Evolutionary conservation across 306 rosid genomes (phyloP), one percentile per base, ranked within the genome.

Genomic region (Cucurbita argyrosperma): DNA sequence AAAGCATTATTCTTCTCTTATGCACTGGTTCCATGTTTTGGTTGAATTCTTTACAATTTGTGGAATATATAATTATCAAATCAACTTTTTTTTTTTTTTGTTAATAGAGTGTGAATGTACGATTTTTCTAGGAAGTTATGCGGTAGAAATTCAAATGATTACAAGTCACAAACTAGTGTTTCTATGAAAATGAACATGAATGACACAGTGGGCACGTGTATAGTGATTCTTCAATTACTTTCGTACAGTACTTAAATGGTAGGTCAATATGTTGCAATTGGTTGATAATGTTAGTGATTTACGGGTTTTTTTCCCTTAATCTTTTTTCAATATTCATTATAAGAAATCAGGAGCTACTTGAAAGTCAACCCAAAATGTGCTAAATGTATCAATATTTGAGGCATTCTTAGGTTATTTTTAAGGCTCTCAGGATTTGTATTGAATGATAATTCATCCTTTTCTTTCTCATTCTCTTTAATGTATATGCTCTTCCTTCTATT

Each of bases 1-100:
- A 85, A 87, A 88, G 76, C 58, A 58, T 59, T 46, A 65, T 57
- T 64, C 55, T 66, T 72, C 47, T 74, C 47, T 53, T 74, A 38
- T 10, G 58, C 45, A 11, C 11, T 72, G 52, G 12, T 53, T 72
- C 53, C 6, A 2, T 49, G 53, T 49, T 49, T 49, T 49, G 53
- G 53, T 49, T 49, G 53, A 49, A 49, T 16, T 13, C 53, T 49
- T 49, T 49, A 4, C 53, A 49, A 39, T 39, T 35, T 19, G 7
- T n/a, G 47, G 47, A 14, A 37, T 10, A 15, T 38, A 61, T 62
- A 15, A 37, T 62, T 62, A 15, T 37, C 15, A 4, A 38, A 38
- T n/a, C 2, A 5, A 35, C 18, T 35, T 37, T 37, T 35, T 30
- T 37, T 37, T 35, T 30, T 30, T 30, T 26, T 58, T 10, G 66